A percentile compares a stretch with the other conserved stretches of the same genome.
Conservation (phyloP, 306 rosid species). For the Vicia villosa region DNA sequence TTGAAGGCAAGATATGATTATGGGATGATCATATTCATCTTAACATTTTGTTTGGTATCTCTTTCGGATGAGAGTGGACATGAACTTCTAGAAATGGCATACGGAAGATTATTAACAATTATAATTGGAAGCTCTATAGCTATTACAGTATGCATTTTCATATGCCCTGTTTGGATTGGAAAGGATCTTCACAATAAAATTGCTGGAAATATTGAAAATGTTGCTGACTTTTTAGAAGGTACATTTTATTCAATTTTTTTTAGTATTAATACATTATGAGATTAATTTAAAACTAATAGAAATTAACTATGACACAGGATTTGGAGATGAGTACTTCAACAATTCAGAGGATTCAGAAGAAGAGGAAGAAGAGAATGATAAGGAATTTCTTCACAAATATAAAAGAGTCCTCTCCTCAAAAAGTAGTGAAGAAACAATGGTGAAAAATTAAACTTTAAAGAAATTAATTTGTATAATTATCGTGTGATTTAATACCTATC, state of each 20-base stretch:
- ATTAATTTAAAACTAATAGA: slow-evolving; percentile 15
- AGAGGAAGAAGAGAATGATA: neutral
- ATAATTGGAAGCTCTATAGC: slow-evolving; percentile 58
- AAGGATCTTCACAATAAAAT: slow-evolving; percentile 71
- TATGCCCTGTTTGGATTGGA: slow-evolving; percentile 82
- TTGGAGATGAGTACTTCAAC: slow-evolving; percentile 45
- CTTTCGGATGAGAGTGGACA: slow-evolving; percentile 52
- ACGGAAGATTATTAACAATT: slow-evolving; percentile 59
- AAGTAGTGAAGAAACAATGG: slow-evolving; percentile 53
- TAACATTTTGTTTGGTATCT: slow-evolving; percentile 61
- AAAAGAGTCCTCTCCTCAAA: slow-evolving; percentile 53
- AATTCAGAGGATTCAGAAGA: slow-evolving; percentile 2
- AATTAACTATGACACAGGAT: slow-evolving; percentile 25
- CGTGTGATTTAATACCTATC: too few relatives aligned
- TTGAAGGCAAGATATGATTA: slow-evolving; percentile 74
- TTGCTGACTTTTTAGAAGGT: slow-evolving; percentile 63
- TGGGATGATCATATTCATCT: slow-evolving; percentile 60
- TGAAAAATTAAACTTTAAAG: neutral
- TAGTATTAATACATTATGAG: neutral
- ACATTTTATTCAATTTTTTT: neutral
- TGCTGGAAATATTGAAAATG: slow-evolving; percentile 57
- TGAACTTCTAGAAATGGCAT: slow-evolving; percentile 45
- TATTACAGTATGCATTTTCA: slow-evolving; percentile 45
- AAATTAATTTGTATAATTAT: neutral
- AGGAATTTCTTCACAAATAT: slow-evolving; percentile 42